Evolutionary conservation across 306 rosid genomes (phyloP).

Genomic region (Oxytropis ochrocephala): DNA sequence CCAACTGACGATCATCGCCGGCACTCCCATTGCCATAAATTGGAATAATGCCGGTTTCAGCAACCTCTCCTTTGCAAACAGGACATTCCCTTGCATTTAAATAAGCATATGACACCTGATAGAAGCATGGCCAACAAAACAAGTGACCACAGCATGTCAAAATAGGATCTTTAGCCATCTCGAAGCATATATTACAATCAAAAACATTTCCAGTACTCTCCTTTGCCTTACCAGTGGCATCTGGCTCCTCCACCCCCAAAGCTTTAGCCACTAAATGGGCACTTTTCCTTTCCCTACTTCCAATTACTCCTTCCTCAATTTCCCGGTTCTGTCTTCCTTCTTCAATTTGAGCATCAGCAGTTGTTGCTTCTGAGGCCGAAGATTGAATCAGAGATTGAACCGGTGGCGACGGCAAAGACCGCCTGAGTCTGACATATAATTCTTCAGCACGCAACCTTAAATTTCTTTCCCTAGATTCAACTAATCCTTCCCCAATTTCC

Average conservation of each 20-base stretch:
- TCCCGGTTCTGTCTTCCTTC: not conserved
- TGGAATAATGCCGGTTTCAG: constrained; percentile 54
- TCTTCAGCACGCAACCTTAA: constrained; percentile 71
- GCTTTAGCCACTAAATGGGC: constrained; percentile 52
- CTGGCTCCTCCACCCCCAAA: constrained; percentile 46
- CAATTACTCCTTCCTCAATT: constrained; percentile 21
- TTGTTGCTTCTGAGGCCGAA: constrained; percentile 5
- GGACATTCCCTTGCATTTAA: constrained; percentile 66
- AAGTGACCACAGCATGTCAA: constrained; percentile 92
- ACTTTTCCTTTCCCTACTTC: constrained; percentile 25
- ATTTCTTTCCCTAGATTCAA: constrained; percentile 35
- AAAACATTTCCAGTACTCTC: constrained; percentile 36
- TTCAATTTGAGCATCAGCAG: constrained; percentile 8
- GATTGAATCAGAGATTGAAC: constrained; percentile 26
- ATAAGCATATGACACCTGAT: constrained; percentile 41
- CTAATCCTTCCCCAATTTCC: constrained; percentile 43
- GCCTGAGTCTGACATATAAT: constrained; percentile 52
- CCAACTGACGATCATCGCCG: constrained; percentile 13
- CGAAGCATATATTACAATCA: constrained; percentile 69
- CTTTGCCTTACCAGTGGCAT: constrained; percentile 6
- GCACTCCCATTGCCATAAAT: constrained; percentile 49
- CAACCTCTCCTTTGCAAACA: constrained; percentile 70
- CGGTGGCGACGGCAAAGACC: constrained; percentile 36
- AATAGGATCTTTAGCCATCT: constrained; percentile 61
- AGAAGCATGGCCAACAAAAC: constrained; percentile 93